phyloP scores from a whole-genome alignment of 805 yeast species.

The Ogataea ganodermae region DNA sequence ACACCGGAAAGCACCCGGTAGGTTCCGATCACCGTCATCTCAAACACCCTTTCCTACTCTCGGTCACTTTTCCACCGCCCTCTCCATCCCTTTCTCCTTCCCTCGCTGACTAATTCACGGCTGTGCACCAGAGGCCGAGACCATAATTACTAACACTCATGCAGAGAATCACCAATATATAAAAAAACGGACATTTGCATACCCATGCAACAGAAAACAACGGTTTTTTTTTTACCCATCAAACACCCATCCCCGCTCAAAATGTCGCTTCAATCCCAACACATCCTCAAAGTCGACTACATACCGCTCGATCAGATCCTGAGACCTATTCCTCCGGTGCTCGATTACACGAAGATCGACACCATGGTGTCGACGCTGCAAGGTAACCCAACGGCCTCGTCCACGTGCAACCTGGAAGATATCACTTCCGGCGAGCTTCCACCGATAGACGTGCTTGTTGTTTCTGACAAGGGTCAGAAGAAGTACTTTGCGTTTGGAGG shows the following conservation, averaged over 20 bases:
- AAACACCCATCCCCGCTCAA: slow-evolving; percentile 3
- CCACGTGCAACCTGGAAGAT: slow-evolving; percentile 53
- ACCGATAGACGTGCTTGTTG: slow-evolving; percentile 75
- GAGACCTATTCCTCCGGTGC: slow-evolving; percentile 84
- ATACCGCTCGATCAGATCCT: slow-evolving; percentile 68
- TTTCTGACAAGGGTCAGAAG: slow-evolving; percentile 60
- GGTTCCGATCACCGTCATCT: too few relatives aligned
- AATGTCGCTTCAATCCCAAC: slow-evolving; percentile 73
- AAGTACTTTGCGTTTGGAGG: slow-evolving; percentile 88
- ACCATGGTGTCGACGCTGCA: slow-evolving; percentile 74
- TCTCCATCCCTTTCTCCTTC: not conserved
- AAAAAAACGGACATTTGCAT: not conserved
- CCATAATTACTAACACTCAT: not conserved
- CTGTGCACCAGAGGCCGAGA: not conserved
- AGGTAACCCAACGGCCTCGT: slow-evolving; percentile 64
- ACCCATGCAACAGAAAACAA: not conserved
- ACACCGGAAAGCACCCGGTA: too few relatives aligned
- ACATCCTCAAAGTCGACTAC: slow-evolving; percentile 50
- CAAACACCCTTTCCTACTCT: not conserved
- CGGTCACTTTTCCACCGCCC: not conserved
- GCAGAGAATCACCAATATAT: not conserved
- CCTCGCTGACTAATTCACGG: not conserved
- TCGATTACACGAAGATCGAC: slow-evolving; percentile 71
- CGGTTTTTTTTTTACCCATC: not conserved
- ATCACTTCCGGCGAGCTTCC: slow-evolving; percentile 69